phyloP scores from a whole-genome alignment of 768 basidiomycete genomes.

The Boletus rufocinnamomeus region DNA sequence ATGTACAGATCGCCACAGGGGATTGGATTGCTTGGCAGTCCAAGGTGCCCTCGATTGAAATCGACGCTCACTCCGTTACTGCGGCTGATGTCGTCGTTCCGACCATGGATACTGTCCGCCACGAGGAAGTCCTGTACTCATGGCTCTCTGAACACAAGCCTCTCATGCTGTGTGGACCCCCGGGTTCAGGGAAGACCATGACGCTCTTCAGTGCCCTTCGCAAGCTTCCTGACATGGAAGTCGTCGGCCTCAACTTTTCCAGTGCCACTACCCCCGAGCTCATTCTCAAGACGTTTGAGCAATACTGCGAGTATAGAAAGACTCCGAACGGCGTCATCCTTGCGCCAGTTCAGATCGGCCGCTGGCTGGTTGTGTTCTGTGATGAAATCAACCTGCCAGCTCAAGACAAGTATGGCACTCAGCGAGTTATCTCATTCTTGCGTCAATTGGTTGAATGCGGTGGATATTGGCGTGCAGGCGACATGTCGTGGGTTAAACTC shows the following conservation, averaged over 20 bases:
- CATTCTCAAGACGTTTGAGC: slow-evolving; percentile 98
- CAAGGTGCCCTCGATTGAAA: slow-evolving; percentile 91
- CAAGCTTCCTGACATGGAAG: slow-evolving; percentile 98
- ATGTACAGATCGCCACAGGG: slow-evolving; percentile 82
- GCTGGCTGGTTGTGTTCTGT: slow-evolving; percentile 99
- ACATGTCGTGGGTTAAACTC: slow-evolving; percentile 96
- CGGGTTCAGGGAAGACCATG: slow-evolving; percentile 99
- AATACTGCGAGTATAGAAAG: slow-evolving; percentile 98
- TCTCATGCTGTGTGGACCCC: slow-evolving; percentile 96
- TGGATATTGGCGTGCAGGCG: slow-evolving; percentile 92
- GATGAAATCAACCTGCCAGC: slow-evolving; percentile 99
- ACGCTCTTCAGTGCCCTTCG: slow-evolving; percentile 96
- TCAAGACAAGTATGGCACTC: slow-evolving; percentile 96
- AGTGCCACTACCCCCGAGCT: slow-evolving; percentile 98
- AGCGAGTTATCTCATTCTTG: slow-evolving; percentile 97
- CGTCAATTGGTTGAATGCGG: slow-evolving; percentile 94
- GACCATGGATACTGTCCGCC: slow-evolving; percentile 96
- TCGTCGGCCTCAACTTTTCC: slow-evolving; percentile 98
- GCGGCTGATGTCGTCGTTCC: slow-evolving; percentile 97
- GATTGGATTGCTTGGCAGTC: slow-evolving; percentile 94
- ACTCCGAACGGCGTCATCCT: slow-evolving; percentile 98
- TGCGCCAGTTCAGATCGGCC: slow-evolving; percentile 90
- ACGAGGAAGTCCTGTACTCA: slow-evolving; percentile 97
- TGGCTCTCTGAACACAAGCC: slow-evolving; percentile 99
- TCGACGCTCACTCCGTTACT: slow-evolving; percentile 94